Conservation (phyloP, 257 asterid genomes). For the Nicotiana obtusifolia region DNA sequence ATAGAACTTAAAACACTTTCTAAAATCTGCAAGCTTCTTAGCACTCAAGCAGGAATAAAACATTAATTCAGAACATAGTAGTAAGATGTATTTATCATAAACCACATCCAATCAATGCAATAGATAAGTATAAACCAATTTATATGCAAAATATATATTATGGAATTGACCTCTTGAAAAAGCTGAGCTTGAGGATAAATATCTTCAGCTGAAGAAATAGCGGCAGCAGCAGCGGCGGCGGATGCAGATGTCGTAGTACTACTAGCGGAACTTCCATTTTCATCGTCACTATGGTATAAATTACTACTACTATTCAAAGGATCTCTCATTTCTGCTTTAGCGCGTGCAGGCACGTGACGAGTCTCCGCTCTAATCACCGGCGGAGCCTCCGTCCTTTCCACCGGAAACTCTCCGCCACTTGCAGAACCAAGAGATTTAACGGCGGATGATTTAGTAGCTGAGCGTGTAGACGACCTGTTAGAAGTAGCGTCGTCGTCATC, state of each 20-base stretch:
- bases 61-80: background rate
- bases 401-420: background rate
- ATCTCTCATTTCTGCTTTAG: slow-evolving; percentile 44
- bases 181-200: slow-evolving; percentile 62
- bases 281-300: slow-evolving; percentile 40
- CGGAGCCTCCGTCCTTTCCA: slow-evolving; percentile 35
- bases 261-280: slow-evolving; percentile 34
- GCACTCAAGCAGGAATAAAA: background rate
- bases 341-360: slow-evolving; percentile 27
- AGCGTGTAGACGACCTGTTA: slow-evolving; percentile 4
- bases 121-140: background rate
- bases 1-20: background rate
- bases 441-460: slow-evolving; percentile 20
- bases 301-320: slow-evolving; percentile 34
- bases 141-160: background rate
- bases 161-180: slow-evolving; percentile 56
- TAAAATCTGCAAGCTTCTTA: background rate
- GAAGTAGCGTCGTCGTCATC: background rate
- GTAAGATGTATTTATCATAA: background rate
- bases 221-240: slow-evolving; percentile 30
- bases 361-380: slow-evolving; percentile 21
- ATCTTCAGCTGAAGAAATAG: slow-evolving; percentile 37
- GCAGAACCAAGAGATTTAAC: slow-evolving; percentile 1
- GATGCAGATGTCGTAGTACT: slow-evolving; percentile 27
- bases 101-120: background rate